A percentile compares a stretch with the other conserved stretches of the same genome.
Evolutionary conservation across 2,329 filamentous ascomycete genomes (phyloP).

Genomic region (Colletotrichum sp.): DNA sequence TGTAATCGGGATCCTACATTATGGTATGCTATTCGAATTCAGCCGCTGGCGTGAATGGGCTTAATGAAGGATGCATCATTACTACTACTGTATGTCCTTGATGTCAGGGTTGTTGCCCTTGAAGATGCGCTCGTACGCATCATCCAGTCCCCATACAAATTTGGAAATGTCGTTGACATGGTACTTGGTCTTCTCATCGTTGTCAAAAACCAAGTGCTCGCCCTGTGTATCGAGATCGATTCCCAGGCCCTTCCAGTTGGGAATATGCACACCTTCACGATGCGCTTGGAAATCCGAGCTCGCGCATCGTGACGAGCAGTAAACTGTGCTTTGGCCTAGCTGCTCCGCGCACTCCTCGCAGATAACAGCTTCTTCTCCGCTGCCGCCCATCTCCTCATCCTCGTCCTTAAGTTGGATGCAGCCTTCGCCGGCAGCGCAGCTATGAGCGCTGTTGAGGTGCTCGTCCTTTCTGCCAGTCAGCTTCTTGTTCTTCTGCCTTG

Average conservation of each 20-base stretch:
- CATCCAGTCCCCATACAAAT: conserved; percentile 17
- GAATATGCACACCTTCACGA: conserved; percentile 37
- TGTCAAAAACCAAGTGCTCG: conserved; percentile 24
- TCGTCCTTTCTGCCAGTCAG: conserved; percentile 33
- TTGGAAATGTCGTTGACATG: conserved; percentile 20
- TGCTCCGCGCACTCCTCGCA: conserved; percentile 47
- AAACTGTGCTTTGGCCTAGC: conserved; percentile 39
- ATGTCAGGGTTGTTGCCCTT: conserved; percentile 19
- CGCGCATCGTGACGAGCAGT: conserved; percentile 50
- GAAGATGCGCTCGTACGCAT: conserved; percentile 18
- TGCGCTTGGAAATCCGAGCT: conserved; percentile 44
- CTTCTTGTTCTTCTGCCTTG: background rate
- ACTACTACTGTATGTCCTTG: background rate
- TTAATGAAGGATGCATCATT: background rate
- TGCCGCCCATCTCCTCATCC: conserved; percentile 40
- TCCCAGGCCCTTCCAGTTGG: conserved; percentile 27
- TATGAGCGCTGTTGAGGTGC: conserved; percentile 43
- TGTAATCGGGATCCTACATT: background rate
- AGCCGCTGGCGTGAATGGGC: background rate
- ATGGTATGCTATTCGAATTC: background rate
- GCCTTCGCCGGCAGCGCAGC: conserved; percentile 43
- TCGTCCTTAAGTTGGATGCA: conserved; percentile 45
- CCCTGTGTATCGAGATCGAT: conserved; percentile 28
- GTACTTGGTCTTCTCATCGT: conserved; percentile 20
- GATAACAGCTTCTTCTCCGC: conserved; percentile 35